phyloP scores from a whole-genome alignment of 2,329 filamentous ascomycete genomes.

The Arachnomyces sp. region DNA sequence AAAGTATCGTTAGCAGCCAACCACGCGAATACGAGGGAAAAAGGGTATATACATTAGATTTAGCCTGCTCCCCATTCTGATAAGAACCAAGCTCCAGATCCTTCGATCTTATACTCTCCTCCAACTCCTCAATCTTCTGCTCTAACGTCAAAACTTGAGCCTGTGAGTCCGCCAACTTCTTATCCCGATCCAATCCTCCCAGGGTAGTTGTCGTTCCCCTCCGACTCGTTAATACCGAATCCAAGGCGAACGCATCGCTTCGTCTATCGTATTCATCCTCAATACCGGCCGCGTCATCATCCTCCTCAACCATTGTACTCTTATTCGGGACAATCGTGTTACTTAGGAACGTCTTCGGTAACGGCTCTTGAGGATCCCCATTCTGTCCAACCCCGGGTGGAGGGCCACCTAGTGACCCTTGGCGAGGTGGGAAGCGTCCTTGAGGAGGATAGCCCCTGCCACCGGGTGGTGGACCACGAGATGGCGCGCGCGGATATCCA shows the following conservation, averaged over 20 bases:
- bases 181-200: constrained; percentile 48
- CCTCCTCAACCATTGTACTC: constrained; percentile 93
- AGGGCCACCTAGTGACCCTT: constrained; percentile 33
- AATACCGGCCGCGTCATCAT: constrained; percentile 58
- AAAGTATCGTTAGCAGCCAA: constrained; percentile 1
- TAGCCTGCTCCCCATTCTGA: constrained; percentile 50
- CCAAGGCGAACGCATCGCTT: constrained; percentile 56
- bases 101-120: constrained; percentile 59
- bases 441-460: constrained; percentile 19
- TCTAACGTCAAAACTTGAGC: constrained; percentile 65
- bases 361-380: constrained; percentile 63
- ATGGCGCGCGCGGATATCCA: constrained; percentile 32
- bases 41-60: constrained; percentile 32
- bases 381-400: constrained; percentile 44
- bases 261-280: constrained; percentile 52
- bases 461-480: constrained; percentile 25
- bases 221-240: constrained; percentile 39
- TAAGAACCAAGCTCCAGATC: constrained; percentile 59
- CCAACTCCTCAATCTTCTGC: constrained; percentile 63
- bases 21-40: constrained; percentile 4
- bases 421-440: constrained; percentile 30
- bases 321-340: constrained; percentile 98
- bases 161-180: constrained; percentile 72
- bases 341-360: constrained; percentile 83
- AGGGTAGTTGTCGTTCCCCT: constrained; percentile 41